phyloP scores from a whole-genome alignment of 108 stramenopile genomes.

The Pseudonitzschia delicatissima region DNA sequence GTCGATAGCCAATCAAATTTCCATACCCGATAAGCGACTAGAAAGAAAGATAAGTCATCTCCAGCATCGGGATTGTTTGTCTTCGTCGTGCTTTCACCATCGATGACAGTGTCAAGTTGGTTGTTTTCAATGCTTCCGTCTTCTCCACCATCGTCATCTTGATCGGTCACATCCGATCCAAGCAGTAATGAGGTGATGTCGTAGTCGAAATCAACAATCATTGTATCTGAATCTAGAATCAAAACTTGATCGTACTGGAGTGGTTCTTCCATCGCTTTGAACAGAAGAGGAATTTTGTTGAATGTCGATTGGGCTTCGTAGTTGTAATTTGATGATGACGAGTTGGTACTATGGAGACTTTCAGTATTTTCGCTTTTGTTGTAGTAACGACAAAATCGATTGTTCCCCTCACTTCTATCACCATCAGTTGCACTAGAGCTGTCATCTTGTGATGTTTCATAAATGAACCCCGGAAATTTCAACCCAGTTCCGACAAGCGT shows the following conservation, averaged over 20 bases:
- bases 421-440: too few species aligned
- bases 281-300: conserved; percentile 32
- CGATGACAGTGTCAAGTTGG: not conserved
- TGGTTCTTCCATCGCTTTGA: conserved; percentile 3
- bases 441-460: conserved; percentile 1
- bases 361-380: not conserved
- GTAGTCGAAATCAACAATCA: conserved; percentile 34
- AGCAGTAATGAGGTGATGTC: conserved; percentile 23
- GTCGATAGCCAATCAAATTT: conserved; percentile 17
- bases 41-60: not conserved
- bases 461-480: conserved; percentile 18
- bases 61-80: not conserved
- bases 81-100: not conserved
- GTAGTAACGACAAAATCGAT: not conserved
- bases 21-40: conserved; percentile 33
- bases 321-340: not conserved
- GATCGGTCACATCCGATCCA: not conserved
- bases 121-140: not conserved
- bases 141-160: not conserved
- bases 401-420: not conserved
- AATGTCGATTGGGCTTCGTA: conserved; percentile 31
- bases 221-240: conserved; percentile 39
- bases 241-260: conserved; percentile 27
- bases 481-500: conserved; percentile 27
- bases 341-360: not conserved